Conservation (phyloP, 352 stramenopile species). For the Phytophthora tubulina region DNA sequence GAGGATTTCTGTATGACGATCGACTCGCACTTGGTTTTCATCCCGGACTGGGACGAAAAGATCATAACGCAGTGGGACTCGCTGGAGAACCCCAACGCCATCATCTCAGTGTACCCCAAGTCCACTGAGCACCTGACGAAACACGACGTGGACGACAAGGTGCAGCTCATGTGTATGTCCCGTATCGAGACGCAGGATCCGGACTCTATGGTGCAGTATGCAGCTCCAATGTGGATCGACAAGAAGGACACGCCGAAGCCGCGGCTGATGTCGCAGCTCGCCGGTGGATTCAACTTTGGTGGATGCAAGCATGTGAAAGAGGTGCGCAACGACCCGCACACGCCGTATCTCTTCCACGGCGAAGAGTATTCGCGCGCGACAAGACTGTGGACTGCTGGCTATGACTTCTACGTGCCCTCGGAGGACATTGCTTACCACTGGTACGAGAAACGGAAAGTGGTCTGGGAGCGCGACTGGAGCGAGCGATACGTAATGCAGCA, state of each 20-base stretch:
- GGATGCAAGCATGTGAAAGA: conserved; percentile 74
- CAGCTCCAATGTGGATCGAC: conserved; percentile 69
- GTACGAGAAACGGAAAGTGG: conserved; percentile 86
- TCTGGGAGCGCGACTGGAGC: conserved; percentile 85
- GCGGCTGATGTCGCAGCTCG: conserved; percentile 80
- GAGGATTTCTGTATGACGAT: conserved; percentile 87
- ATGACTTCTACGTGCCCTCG: conserved; percentile 83
- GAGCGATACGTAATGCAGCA: conserved; percentile 76
- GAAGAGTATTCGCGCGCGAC: conserved; percentile 86
- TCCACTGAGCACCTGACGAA: conserved; percentile 70
- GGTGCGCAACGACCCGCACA: conserved; percentile 84
- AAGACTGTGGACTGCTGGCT: conserved; percentile 80
- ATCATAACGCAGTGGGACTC: conserved; percentile 79
- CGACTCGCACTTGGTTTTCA: conserved; percentile 85
- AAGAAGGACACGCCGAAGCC: conserved; percentile 79
- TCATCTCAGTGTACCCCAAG: conserved; percentile 88
- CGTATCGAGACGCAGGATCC: conserved; percentile 76
- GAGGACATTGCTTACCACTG: conserved; percentile 84
- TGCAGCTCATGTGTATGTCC: conserved; percentile 84
- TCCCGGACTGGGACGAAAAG: conserved; percentile 81
- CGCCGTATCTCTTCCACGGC: conserved; percentile 82
- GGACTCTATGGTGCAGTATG: conserved; percentile 86
- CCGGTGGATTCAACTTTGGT: conserved; percentile 87
- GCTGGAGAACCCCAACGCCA: conserved; percentile 73
- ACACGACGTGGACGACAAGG: conserved; percentile 60